phyloP scores from a whole-genome alignment of 768 basidiomycete species.

The Dendrothele bispora region DNA sequence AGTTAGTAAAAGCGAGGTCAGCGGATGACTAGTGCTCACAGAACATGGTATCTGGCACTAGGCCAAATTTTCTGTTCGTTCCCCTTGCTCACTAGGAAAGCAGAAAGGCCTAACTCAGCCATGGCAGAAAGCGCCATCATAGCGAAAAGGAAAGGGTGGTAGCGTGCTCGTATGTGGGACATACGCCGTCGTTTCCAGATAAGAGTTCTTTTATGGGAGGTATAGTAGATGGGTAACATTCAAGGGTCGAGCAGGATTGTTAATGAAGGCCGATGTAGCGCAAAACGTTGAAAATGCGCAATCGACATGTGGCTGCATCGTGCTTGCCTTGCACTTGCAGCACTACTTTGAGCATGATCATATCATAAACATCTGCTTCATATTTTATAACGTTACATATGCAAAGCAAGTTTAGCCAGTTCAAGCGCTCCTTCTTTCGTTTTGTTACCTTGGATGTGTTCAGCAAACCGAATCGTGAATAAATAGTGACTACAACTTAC shows the following conservation, averaged over 20 bases:
- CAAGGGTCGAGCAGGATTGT: too few relatives aligned
- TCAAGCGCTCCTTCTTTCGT: conserved; percentile 85
- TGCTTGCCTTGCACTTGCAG: too few relatives aligned
- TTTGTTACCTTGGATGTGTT: conserved; percentile 63
- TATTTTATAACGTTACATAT: too few relatives aligned
- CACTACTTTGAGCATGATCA: too few relatives aligned
- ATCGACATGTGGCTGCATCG: too few relatives aligned
- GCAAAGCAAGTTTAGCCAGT: conserved; percentile 72
- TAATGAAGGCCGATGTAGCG: too few relatives aligned
- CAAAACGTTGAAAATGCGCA: too few relatives aligned
- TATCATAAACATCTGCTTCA: too few relatives aligned
- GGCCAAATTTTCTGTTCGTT: conserved; percentile 64
- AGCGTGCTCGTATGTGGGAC: conserved; percentile 49
- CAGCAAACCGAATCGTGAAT: not conserved
- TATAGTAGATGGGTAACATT: too few relatives aligned
- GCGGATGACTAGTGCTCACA: conserved; percentile 39
- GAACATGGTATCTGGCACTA: conserved; percentile 58
- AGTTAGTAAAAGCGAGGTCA: conserved; percentile 8
- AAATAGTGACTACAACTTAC: conserved; percentile 35
- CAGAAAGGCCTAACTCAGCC: conserved; percentile 73
- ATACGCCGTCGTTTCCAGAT: conserved; percentile 20
- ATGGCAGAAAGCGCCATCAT: conserved; percentile 67
- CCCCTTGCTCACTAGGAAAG: conserved; percentile 70
- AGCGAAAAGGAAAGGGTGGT: conserved; percentile 61
- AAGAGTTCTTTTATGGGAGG: too few relatives aligned